phyloP scores from a whole-genome alignment of 306 rosid species.

The Dalbergia oliveri region DNA sequence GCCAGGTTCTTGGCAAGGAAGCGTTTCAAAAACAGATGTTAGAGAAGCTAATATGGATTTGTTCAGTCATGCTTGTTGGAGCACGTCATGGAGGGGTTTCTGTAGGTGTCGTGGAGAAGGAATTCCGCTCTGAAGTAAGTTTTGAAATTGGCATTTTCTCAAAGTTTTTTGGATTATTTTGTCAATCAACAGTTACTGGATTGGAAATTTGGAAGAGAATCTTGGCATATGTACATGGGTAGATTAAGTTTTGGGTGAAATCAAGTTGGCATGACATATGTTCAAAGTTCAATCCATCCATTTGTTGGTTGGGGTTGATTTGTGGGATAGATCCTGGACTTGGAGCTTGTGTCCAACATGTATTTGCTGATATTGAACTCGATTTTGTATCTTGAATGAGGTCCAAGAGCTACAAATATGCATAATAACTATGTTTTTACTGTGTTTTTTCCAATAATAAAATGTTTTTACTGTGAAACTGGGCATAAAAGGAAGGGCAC shows the following conservation, averaged over 20 bases:
- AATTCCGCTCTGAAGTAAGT: constrained; percentile 78
- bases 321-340: background rate
- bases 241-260: constrained; percentile 27
- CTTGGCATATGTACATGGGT: background rate
- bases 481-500: constrained; percentile 8
- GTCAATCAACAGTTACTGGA: constrained; percentile 5
- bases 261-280: constrained; percentile 36
- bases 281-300: constrained; percentile 27
- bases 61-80: constrained; percentile 96
- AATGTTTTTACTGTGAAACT: background rate
- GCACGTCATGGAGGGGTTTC: constrained; percentile 85
- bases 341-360: constrained; percentile 24
- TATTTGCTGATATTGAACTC: background rate
- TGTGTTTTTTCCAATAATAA: no score
- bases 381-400: constrained; percentile 10
- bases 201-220: background rate
- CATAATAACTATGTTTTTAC: background rate
- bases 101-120: constrained; percentile 87
- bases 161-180: constrained; percentile 6
- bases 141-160: constrained; percentile 34
- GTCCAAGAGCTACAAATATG: constrained; percentile 16
- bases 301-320: constrained; percentile 12
- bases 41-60: constrained; percentile 97
- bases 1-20: constrained; percentile 82
- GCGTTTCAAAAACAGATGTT: constrained; percentile 92